A percentile compares a stretch with the other conserved stretches of the same genome.
These are phyloP conservation scores for Penicillium digitatum DNA, from an alignment of 2,329 filamentous ascomycete species.

Conservation along the genomic window DNA sequence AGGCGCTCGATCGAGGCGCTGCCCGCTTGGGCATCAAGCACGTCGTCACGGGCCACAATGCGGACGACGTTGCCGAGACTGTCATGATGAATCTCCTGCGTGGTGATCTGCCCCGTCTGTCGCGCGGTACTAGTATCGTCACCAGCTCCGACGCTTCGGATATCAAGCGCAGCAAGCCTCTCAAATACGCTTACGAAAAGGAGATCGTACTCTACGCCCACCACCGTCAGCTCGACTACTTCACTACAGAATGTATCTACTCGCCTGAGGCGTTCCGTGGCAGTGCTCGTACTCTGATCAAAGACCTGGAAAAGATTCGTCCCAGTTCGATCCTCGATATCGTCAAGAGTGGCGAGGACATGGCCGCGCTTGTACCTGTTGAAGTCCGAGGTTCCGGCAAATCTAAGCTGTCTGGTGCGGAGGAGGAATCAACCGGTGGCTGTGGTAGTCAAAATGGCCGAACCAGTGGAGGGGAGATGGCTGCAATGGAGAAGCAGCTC, in stretches of 20 bases:
- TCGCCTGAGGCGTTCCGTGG: conserved; percentile 95
- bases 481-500: conserved; percentile 72
- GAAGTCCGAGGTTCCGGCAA: conserved; percentile 42
- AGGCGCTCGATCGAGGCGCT: conserved; percentile 88
- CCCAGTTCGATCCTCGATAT: conserved; percentile 94
- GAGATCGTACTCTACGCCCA: conserved; percentile 98
- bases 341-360: conserved; percentile 90
- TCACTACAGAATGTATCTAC: conserved; percentile 97
- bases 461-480: conserved; percentile 71
- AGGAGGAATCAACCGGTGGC: conserved; percentile 59
- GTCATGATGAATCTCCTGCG: conserved; percentile 95
- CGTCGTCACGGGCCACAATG: conserved; percentile 96
- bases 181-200: conserved; percentile 98
- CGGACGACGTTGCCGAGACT: conserved; percentile 94
- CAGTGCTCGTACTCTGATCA: conserved; percentile 85
- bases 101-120: conserved; percentile 81
- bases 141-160: conserved; percentile 74
- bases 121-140: conserved; percentile 84
- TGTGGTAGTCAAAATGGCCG: conserved; percentile 70
- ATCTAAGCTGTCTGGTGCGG: conserved; percentile 28
- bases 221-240: conserved; percentile 95
- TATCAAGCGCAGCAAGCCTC: conserved; percentile 90
- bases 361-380: conserved; percentile 78
- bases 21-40: conserved; percentile 83
- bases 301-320: conserved; percentile 87